A percentile compares a stretch with the other conserved stretches of the same genome.
Conservation (phyloP, 345 rosid genomes). For the Rhizophora apiculata region DNA sequence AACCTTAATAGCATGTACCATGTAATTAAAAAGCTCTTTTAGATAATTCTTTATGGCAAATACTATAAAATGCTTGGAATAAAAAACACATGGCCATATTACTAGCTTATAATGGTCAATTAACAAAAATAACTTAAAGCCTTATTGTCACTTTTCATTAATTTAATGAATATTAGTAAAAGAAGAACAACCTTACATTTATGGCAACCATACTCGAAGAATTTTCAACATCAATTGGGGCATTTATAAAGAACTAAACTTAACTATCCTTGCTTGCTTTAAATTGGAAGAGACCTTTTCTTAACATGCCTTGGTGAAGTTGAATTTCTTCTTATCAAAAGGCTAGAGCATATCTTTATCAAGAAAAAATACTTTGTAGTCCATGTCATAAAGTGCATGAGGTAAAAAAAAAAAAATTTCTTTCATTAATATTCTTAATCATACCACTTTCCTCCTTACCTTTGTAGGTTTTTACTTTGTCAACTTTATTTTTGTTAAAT, state of each 20-base stretch:
- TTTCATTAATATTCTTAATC: no score
- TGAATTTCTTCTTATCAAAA: conserved; percentile 87
- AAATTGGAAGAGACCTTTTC: conserved; percentile 96
- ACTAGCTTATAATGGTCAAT: conserved; percentile 59
- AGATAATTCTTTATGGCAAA: conserved; percentile 90
- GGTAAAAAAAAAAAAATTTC: no score
- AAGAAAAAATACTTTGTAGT: conserved; percentile 31
- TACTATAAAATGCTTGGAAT: conserved; percentile 75
- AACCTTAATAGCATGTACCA: conserved; percentile 78
- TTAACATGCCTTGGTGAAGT: conserved; percentile 87
- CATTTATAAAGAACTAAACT: conserved; percentile 53
- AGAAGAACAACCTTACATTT: conserved; percentile 43
- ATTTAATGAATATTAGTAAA: not conserved
- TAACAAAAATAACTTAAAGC: not conserved
- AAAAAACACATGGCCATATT: conserved; percentile 85
- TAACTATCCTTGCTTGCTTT: conserved; percentile 70
- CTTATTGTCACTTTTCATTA: not conserved
- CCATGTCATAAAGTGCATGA: no score
- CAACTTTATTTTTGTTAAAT: no score
- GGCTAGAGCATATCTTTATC: conserved; percentile 88
- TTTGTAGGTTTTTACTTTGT: no score
- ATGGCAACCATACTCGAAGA: conserved; percentile 89
- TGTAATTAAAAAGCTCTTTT: conserved; percentile 75
- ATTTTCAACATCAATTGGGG: conserved; percentile 55
- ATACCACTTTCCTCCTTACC: no score